Evolutionary conservation across 257 asterid species (phyloP), one percentile per base, ranked within the genome.

Genomic region (Handroanthus guayacan): DNA sequence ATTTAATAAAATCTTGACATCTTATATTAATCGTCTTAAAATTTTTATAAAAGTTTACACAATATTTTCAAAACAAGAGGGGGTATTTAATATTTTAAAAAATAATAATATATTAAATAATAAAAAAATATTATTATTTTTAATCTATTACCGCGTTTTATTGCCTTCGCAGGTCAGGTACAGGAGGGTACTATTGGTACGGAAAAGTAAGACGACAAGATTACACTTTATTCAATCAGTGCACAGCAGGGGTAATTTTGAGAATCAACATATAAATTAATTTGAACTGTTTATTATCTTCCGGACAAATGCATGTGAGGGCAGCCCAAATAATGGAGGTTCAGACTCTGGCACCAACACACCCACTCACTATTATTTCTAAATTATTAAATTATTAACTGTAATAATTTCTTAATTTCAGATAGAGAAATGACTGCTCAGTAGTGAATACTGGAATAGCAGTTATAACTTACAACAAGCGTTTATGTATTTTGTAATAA

Each of bases 281-380:
- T 67, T 55, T 41, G 25, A 6, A 13, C 50, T 77, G 83, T 79
- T 75, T 80, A 81, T 77, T 64, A 47, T 55, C 79, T 62, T 69
- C 79, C 58, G 58, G 79, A 89, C 92, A 86, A 3, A 25, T 38
- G 76, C 92, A 89, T 89, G 92, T 87, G 90, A 82, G 4, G 61
- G 50, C 43, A 16, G 25, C 69, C 58, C 80, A 55, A 89, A 80
- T 83, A 72, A 85, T 81, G 83, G 82, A 74, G 78, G 45, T 74
- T 79, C 84, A 78, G 78, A 62, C 75, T 72, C 63, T 71, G 87
- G 74, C 84, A 80, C 72, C 75, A 14, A 43, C 82, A 51, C 75
- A 47, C 43, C 74, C 78, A 57, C 77, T 41, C 75, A 54, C 56
- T 62, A 76, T 47, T 58, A 17, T 66, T 62, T 75, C 17, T 20